These are phyloP conservation scores for Arthrobotrys megalospora DNA, from an alignment of 2,329 filamentous ascomycete species.

Conservation along the genomic window DNA sequence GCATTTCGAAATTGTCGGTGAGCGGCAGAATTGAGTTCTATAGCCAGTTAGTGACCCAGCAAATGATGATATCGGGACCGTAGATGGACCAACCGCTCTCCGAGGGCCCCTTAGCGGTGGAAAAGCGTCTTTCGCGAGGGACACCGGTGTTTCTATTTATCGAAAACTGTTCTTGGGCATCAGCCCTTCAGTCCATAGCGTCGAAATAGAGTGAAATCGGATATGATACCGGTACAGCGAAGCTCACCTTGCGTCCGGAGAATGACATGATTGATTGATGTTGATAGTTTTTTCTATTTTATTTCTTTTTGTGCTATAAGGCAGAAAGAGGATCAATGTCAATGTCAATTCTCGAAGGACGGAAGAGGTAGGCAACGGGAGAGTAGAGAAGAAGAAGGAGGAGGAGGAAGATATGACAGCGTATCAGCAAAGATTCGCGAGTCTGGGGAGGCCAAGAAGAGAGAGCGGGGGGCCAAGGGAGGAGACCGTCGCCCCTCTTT, in stretches of 20 bases:
- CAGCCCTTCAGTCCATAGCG: neutral
- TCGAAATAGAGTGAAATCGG: neutral
- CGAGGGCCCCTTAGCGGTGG: conserved; percentile 54
- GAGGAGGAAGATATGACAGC: neutral
- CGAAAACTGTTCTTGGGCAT: conserved; percentile 35
- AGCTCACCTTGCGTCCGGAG: conserved; percentile 61
- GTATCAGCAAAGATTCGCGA: conserved; percentile 11
- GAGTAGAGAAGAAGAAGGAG: neutral
- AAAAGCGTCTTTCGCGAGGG: conserved; percentile 57
- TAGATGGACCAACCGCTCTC: conserved; percentile 53
- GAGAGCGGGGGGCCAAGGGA: conserved; percentile 27
- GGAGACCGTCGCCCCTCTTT: conserved; percentile 33
- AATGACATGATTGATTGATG: conserved; percentile 52
- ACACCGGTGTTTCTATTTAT: conserved; percentile 58
- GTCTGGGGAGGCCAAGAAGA: conserved; percentile 13
- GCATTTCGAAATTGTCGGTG: conserved; percentile 90
- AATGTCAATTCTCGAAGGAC: conserved; percentile 59
- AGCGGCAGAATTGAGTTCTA: conserved; percentile 85
- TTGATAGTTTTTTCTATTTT: neutral
- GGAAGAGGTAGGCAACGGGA: conserved; percentile 27
- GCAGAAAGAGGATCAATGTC: conserved; percentile 25
- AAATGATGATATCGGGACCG: neutral
- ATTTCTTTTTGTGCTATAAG: conserved; percentile 19
- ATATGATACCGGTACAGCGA: conserved; percentile 45
- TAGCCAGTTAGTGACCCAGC: neutral